Percentiles rank a stretch among this genome's conserved stretches.
phyloP scores from a whole-genome alignment of 257 asterid species.

The Coffea canephora region DNA sequence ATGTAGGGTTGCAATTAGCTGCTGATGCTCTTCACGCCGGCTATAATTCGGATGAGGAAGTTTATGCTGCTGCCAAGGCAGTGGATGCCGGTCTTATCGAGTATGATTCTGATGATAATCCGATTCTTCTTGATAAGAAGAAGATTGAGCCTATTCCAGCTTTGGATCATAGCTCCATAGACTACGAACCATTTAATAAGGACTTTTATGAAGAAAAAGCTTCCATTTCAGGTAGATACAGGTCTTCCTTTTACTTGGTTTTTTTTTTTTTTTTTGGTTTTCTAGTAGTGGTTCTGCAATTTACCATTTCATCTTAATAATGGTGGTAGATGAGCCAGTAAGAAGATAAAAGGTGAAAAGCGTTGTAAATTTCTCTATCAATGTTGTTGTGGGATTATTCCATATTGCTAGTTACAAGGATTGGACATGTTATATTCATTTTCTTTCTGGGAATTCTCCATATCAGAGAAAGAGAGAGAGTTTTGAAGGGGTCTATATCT shows the following conservation, averaged over 20 bases:
- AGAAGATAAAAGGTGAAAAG: not conserved
- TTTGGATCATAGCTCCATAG: slow-evolving; percentile 70
- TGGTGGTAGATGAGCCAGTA: not conserved
- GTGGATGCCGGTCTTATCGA: slow-evolving; percentile 89
- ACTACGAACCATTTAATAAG: slow-evolving; percentile 81
- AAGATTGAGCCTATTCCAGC: slow-evolving; percentile 88
- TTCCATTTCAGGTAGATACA: slow-evolving; percentile 73
- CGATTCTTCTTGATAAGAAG: slow-evolving; percentile 75
- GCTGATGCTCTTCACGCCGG: slow-evolving; percentile 95
- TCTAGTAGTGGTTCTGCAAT: not conserved
- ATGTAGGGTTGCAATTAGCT: slow-evolving; percentile 86
- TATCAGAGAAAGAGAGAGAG: no score
- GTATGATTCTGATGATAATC: slow-evolving; percentile 93
- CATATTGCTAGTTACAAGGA: not conserved
- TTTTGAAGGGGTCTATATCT: no score
- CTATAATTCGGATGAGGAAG: slow-evolving; percentile 96
- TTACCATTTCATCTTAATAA: not conserved
- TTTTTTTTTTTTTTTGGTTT: not conserved
- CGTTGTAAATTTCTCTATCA: not conserved
- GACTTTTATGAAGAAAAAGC: slow-evolving; percentile 91
- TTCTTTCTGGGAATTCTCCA: no score
- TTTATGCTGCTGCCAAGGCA: slow-evolving; percentile 98
- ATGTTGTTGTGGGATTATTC: not conserved
- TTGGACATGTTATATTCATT: not conserved
- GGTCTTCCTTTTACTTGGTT: not conserved